Conservation (phyloP, 805 yeast genomes). For the Kuraishia ogatae region DNA sequence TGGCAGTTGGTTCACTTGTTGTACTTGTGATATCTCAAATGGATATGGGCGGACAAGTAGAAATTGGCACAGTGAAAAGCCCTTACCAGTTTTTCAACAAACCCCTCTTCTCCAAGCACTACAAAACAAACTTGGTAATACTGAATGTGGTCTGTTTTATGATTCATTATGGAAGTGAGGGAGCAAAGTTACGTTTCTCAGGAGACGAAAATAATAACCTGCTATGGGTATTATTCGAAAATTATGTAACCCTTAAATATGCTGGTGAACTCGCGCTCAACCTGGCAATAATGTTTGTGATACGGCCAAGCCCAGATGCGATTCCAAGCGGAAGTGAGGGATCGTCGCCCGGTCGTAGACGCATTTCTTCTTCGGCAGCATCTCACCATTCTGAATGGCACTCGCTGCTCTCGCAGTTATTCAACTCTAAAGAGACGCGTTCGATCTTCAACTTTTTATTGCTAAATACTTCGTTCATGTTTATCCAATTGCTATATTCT, state of each 20-base stretch:
- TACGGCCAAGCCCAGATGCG: background rate
- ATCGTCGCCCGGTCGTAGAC: background rate
- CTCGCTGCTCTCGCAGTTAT: constrained; percentile 22
- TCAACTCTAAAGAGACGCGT: constrained; percentile 59
- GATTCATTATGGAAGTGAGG: constrained; percentile 6
- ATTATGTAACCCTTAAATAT: background rate
- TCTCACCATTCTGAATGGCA: background rate
- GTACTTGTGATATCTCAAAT: constrained; percentile 20
- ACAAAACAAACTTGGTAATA: constrained; percentile 14
- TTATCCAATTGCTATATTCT: constrained; percentile 85
- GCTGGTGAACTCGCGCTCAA: background rate
- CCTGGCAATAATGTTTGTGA: background rate
- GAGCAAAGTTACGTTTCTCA: background rate
- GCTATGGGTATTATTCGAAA: background rate
- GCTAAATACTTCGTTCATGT: constrained; percentile 87
- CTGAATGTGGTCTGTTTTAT: constrained; percentile 10
- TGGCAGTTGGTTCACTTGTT: constrained; percentile 20
- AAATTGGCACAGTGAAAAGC: constrained; percentile 6
- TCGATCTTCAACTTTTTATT: constrained; percentile 84
- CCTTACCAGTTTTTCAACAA: constrained; percentile 14
- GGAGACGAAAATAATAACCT: background rate
- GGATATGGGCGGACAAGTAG: constrained; percentile 8
- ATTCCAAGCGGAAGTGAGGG: background rate
- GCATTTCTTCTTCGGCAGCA: background rate
- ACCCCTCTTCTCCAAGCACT: constrained; percentile 13